Evolutionary conservation across 2,329 filamentous ascomycete genomes (phyloP).

Genomic region (Ophiostoma tasmaniense): DNA sequence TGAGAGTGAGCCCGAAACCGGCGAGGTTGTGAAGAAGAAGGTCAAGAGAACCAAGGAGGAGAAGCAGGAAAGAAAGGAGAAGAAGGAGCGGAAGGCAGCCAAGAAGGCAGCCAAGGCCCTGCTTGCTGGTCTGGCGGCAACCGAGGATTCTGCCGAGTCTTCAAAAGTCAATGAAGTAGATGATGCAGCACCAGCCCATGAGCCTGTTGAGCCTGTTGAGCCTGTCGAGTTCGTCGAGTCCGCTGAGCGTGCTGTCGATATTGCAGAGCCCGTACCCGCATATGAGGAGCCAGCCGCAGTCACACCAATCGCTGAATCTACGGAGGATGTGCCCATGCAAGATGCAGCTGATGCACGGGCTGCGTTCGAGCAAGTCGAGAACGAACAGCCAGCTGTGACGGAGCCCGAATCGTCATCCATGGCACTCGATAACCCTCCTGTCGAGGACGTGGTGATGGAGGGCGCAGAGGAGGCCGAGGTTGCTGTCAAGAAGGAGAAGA

Average conservation of each 20-base stretch:
- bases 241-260: neutral
- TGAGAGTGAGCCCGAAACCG: neutral
- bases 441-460: neutral
- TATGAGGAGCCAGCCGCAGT: neutral
- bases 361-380: neutral
- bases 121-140: neutral
- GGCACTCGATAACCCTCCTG: neutral
- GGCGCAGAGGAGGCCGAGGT: neutral
- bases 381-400: neutral
- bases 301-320: neutral
- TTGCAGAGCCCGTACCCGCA: neutral
- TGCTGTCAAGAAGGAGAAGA: neutral
- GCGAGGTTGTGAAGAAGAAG: neutral
- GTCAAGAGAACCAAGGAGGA: neutral
- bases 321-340: neutral
- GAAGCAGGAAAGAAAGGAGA: neutral
- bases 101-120: neutral
- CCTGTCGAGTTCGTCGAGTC: neutral
- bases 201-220: neutral
- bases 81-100: conserved; percentile 4
- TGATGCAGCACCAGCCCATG: neutral
- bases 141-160: neutral
- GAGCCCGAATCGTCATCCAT: neutral
- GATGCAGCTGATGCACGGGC: neutral
- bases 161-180: neutral